These are phyloP conservation scores for Bretziella fagacearum DNA, from an alignment of 2,329 filamentous ascomycete species.

Conservation along the genomic window DNA sequence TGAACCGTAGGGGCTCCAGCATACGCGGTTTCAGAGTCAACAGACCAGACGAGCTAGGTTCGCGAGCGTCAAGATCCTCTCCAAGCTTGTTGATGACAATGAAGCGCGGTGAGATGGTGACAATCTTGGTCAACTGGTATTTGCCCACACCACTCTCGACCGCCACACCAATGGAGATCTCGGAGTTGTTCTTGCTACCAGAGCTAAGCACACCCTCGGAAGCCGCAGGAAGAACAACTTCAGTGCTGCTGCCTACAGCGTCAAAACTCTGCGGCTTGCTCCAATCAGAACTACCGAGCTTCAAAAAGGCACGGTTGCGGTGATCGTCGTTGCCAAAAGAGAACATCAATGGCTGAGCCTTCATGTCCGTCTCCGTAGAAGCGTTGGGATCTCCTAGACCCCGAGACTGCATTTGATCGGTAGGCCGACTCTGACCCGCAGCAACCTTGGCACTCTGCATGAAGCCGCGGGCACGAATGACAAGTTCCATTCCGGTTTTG, in stretches of 20 bases:
- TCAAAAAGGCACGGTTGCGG: slow-evolving; percentile 76
- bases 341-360: slow-evolving; percentile 81
- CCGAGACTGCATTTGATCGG: slow-evolving; percentile 3
- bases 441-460: slow-evolving; percentile 67
- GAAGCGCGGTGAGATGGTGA: slow-evolving; percentile 82
- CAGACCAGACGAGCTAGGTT: slow-evolving; percentile 78
- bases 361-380: slow-evolving; percentile 10
- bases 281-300: slow-evolving; percentile 81
- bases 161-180: slow-evolving; percentile 82
- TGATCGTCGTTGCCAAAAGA: slow-evolving; percentile 79
- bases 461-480: slow-evolving; percentile 76
- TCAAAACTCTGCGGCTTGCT: slow-evolving; percentile 97
- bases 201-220: not conserved
- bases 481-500: slow-evolving; percentile 79
- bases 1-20: slow-evolving; percentile 72
- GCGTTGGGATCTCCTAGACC: not conserved
- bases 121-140: slow-evolving; percentile 92
- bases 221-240: slow-evolving; percentile 61
- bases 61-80: slow-evolving; percentile 77
- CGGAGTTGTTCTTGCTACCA: slow-evolving; percentile 35
- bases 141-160: slow-evolving; percentile 87
- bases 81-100: slow-evolving; percentile 84
- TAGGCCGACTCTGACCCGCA: slow-evolving; percentile 51
- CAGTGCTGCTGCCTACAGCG: slow-evolving; percentile 82
- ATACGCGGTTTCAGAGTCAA: slow-evolving; percentile 63